These are phyloP conservation scores for Penicillium sp. DNA, from an alignment of 2,329 filamentous ascomycete genomes.

Conservation along the genomic window DNA sequence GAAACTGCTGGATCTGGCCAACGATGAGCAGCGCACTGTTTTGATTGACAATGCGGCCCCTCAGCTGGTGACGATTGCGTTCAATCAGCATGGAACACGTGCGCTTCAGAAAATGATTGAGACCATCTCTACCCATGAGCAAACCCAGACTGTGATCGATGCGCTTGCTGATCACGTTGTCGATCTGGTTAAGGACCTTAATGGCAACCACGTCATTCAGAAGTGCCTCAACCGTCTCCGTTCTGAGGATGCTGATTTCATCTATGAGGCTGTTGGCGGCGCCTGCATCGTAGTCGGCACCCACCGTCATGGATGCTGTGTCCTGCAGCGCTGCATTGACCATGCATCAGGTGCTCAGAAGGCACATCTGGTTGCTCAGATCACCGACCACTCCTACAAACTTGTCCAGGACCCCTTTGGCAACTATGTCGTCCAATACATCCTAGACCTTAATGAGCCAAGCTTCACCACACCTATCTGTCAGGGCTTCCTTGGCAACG, in stretches of 20 bases:
- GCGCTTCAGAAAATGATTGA: conserved; percentile 99
- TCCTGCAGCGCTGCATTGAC: conserved; percentile 96
- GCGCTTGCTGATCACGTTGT: conserved; percentile 84
- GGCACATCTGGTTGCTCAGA: conserved; percentile 77
- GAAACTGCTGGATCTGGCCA: conserved; percentile 94
- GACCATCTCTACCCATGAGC: conserved; percentile 80
- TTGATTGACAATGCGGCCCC: conserved; percentile 87
- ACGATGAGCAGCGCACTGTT: conserved; percentile 88
- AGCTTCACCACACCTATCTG: conserved; percentile 88
- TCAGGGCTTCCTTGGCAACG: conserved; percentile 72
- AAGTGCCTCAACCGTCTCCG: conserved; percentile 96
- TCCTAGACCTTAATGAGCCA: conserved; percentile 87
- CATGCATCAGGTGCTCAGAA: conserved; percentile 91
- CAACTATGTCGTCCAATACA: conserved; percentile 99
- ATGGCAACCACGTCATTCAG: conserved; percentile 98
- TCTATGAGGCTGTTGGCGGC: conserved; percentile 88
- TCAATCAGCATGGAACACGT: conserved; percentile 96
- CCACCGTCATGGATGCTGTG: conserved; percentile 96
- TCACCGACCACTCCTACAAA: conserved; percentile 82
- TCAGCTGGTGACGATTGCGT: conserved; percentile 86
- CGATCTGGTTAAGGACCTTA: conserved; percentile 92
- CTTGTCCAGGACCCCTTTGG: conserved; percentile 96
- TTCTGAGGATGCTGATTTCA: conserved; percentile 84
- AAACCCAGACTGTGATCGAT: conserved; percentile 83
- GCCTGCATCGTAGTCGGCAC: conserved; percentile 91